These are phyloP conservation scores for Eurotiales sp. DNA, from an alignment of 2,329 filamentous ascomycete species.

Conservation along the genomic window DNA sequence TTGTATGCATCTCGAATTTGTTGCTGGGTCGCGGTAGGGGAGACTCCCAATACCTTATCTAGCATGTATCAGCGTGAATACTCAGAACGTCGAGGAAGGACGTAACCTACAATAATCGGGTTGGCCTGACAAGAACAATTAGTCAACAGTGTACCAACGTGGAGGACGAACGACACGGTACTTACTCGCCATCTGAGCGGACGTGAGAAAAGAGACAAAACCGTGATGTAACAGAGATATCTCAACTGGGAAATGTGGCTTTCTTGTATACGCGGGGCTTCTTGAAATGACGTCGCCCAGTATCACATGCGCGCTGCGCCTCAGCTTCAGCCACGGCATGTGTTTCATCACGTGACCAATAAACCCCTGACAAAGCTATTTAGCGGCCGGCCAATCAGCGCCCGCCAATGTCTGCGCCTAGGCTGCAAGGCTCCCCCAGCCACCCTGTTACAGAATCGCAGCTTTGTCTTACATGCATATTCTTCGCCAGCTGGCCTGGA, in stretches of 20 bases:
- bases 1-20: conserved; percentile 96
- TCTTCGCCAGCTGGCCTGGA: conserved; percentile 9
- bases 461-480: conserved; percentile 10
- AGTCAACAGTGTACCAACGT: not conserved
- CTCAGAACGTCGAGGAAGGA: conserved; percentile 6
- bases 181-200: conserved; percentile 8
- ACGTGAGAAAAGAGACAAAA: not conserved
- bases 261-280: not conserved
- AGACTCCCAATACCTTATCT: conserved; percentile 73
- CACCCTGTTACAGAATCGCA: conserved; percentile 1
- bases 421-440: conserved; percentile 3
- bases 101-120: conserved; percentile 40
- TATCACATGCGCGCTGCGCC: conserved; percentile 14
- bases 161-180: not conserved
- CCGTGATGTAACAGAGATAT: too few species aligned
- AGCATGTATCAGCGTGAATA: not conserved
- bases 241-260: too few species aligned
- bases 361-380: conserved; percentile 8
- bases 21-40: conserved; percentile 69
- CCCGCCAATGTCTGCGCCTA: not conserved
- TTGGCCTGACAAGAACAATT: conserved; percentile 19
- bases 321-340: conserved; percentile 5
- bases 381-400: not conserved
- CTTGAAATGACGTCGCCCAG: conserved; percentile 7
- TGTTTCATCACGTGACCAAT: conserved; percentile 4